Conservation (phyloP, 176 grass and related monocot genomes). For the Rhynchospora tenuis region DNA sequence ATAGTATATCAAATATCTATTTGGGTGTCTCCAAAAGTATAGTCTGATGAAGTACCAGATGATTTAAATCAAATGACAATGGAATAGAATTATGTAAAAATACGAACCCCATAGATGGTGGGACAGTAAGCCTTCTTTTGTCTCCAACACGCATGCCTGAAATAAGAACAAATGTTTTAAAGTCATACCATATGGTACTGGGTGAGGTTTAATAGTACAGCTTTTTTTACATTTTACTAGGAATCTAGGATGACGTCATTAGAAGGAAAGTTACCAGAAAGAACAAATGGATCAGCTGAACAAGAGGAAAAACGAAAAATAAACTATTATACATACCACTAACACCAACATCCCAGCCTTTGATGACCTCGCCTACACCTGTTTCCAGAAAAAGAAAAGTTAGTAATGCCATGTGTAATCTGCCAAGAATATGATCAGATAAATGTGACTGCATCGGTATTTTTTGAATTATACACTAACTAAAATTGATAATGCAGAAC, state of each 20-base stretch:
- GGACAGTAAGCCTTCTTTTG: slow-evolving; percentile 79
- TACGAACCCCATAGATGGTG: slow-evolving; percentile 74
- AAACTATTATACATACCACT: slow-evolving; percentile 38
- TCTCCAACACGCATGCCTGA: slow-evolving; percentile 91
- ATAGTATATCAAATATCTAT: background rate
- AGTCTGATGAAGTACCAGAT: background rate
- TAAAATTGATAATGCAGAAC: background rate
- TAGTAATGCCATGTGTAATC: background rate
- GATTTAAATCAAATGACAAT: background rate
- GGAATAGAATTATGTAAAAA: background rate
- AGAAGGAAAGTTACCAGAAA: background rate
- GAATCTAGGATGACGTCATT: background rate
- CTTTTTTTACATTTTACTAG: background rate
- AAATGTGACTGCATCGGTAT: background rate
- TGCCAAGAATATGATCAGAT: background rate
- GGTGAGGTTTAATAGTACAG: background rate
- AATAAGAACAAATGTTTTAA: background rate
- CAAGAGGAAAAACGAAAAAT: background rate
- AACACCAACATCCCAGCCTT: slow-evolving; percentile 86
- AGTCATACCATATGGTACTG: background rate
- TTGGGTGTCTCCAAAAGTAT: background rate
- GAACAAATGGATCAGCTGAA: background rate
- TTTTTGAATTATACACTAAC: background rate
- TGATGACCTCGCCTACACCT: slow-evolving; percentile 85
- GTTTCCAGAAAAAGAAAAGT: slow-evolving; percentile 12